Evolutionary conservation across 192 early-diverging fungal genomes (phyloP).

Genomic region (Phlyctochytrium arcticum): DNA sequence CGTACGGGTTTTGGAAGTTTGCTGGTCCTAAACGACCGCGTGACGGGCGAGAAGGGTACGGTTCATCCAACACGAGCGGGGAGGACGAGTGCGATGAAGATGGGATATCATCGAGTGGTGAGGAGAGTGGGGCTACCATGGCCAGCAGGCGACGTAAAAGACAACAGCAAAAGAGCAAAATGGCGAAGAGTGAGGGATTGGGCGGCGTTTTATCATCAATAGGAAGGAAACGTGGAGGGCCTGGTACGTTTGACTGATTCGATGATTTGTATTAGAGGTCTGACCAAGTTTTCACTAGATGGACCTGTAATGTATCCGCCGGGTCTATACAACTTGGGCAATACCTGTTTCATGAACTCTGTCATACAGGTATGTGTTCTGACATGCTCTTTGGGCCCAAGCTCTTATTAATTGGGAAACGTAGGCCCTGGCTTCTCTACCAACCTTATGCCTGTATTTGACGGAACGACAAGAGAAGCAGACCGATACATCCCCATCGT

Average conservation of each 20-base stretch:
- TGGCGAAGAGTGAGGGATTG: background rate
- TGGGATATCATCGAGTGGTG: background rate
- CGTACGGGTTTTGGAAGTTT: slow-evolving; percentile 7
- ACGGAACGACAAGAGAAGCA: slow-evolving; percentile 15
- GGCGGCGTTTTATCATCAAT: background rate
- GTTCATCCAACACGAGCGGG: background rate
- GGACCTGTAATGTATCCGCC: slow-evolving; percentile 42
- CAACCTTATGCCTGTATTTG: slow-evolving; percentile 32
- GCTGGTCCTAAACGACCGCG: background rate
- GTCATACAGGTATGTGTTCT: slow-evolving; percentile 65
- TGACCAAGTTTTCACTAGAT: background rate
- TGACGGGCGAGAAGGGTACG: background rate
- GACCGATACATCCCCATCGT: too few relatives aligned
- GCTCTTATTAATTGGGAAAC: background rate
- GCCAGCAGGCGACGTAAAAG: background rate
- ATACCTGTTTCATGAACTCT: slow-evolving; percentile 86
- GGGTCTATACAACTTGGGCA: slow-evolving; percentile 78
- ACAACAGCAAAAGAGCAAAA: background rate
- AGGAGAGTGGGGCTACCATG: background rate
- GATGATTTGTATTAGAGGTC: background rate
- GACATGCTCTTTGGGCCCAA: background rate
- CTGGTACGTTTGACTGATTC: background rate
- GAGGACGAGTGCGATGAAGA: background rate
- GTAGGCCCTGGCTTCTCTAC: slow-evolving; percentile 39
- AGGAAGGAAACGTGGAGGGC: background rate